These are phyloP conservation scores for Heritiera littoralis DNA, from an alignment of 345 rosid species.

Conservation along the genomic window DNA sequence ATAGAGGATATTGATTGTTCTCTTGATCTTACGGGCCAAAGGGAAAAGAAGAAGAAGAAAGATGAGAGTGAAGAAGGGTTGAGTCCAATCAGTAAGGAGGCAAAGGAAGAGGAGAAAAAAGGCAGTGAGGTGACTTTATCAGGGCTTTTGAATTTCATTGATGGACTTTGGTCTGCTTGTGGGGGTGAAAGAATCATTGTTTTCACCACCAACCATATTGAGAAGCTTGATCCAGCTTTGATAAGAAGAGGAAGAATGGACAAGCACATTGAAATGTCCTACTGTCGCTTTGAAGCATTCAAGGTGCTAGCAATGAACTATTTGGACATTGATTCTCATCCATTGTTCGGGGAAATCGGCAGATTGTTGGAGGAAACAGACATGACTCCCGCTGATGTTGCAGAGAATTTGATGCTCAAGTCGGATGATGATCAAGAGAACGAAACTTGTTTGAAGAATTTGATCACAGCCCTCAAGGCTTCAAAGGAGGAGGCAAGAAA, in stretches of 20 bases:
- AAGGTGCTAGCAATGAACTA: constrained; percentile 30
- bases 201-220: constrained; percentile 31
- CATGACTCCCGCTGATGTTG: constrained; percentile 33
- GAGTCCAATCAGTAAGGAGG: background rate
- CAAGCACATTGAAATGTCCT: constrained; percentile 31
- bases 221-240: constrained; percentile 35
- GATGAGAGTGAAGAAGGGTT: constrained; percentile 3
- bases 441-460: constrained; percentile 22
- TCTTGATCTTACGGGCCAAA: constrained; percentile 29
- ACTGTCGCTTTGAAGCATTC: constrained; percentile 35
- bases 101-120: background rate
- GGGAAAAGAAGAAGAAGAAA: constrained; percentile 17
- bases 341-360: constrained; percentile 2
- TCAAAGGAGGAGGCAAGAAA: constrained; percentile 22
- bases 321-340: constrained; percentile 17
- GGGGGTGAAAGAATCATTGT: constrained; percentile 34
- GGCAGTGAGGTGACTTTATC: constrained; percentile 28
- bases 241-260: constrained; percentile 38
- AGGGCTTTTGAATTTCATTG: constrained; percentile 33
- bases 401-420: constrained; percentile 32
- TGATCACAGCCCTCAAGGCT: constrained; percentile 19
- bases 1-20: constrained; percentile 35
- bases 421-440: constrained; percentile 4
- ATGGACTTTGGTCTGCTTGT: constrained; percentile 38
- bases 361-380: constrained; percentile 25